Evolutionary conservation across 352 stramenopile genomes (phyloP), one percentile per base, ranked within the genome.

Genomic region (Pythium dissotocum): DNA sequence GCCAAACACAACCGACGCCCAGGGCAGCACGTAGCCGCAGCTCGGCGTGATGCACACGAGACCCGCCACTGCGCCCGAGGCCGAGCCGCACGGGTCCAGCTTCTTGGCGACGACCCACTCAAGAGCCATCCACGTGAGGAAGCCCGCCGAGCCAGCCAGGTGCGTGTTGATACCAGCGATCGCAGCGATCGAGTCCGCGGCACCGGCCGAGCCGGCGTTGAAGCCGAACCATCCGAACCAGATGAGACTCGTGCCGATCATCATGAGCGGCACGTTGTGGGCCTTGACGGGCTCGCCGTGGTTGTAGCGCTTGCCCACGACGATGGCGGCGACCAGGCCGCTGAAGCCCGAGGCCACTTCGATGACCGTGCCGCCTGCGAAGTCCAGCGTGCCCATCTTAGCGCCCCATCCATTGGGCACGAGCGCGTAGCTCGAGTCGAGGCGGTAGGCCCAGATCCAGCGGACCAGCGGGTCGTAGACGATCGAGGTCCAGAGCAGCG

Each of bases 191-290:
- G 77, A 76, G 55, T 92, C 82, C 1, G 85, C 83, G 2, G 76
- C 79, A 42, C 72, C 77, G n/a, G 81, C 65, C 7, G 83, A 92
- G 36, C 86, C 86, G 26, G 78, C 84, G 63, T 93, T 94, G 68
- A 95, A 95, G 33, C 88, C 87, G 56, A 92, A 94, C 86, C 88
- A 95, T n/a, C 88, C 88, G 49, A 91, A 91, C 88, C 88, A 95
- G 44, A 95, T 74, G 28, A 94, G 55, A 10, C 78, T 89, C 9
- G 70, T 69, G 51, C 88, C 88, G 35, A 93, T 91, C 79, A 95
- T 94, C 18, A 93, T 84, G 9, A 95, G 76, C 9, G 87, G 87
- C 36, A 95, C 80, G 73, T 96, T 94, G 77, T 94, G 87, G 1
- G 86, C 83, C 61, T 89, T 89, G 24, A 94, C 80, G 4, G 76